Evolutionary conservation across 805 yeast species (phyloP).

Genomic region (Ogataea trehalophila): DNA sequence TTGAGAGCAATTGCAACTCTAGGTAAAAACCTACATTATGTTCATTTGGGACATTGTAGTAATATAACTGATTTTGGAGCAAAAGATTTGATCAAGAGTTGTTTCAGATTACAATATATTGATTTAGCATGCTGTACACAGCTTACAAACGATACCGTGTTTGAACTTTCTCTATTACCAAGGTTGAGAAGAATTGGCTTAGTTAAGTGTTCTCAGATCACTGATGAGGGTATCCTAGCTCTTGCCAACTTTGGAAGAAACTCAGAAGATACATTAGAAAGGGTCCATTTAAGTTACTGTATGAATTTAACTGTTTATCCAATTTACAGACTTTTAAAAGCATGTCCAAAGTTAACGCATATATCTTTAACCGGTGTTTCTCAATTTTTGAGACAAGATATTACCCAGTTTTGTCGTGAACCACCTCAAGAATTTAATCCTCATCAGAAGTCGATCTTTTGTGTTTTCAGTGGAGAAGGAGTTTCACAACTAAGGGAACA

Average conservation of each 20-base stretch:
- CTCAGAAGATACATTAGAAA: conserved; percentile 72
- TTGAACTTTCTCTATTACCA: conserved; percentile 71
- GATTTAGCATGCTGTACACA: conserved; percentile 94
- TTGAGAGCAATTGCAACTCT: conserved; percentile 64
- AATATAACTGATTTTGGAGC: conserved; percentile 90
- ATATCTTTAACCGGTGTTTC: conserved; percentile 87
- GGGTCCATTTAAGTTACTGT: conserved; percentile 92
- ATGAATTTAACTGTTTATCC: conserved; percentile 75
- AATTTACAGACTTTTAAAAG: conserved; percentile 63
- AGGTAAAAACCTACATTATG: conserved; percentile 77
- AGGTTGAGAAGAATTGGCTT: conserved; percentile 85
- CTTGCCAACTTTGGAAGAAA: conserved; percentile 53
- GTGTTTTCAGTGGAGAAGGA: conserved; percentile 92
- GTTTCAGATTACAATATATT: conserved; percentile 84
- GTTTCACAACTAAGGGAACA: conserved; percentile 71
- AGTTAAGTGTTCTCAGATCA: conserved; percentile 84
- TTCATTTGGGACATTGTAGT: conserved; percentile 92
- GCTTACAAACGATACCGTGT: conserved; percentile 76
- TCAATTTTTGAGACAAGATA: conserved; percentile 82
- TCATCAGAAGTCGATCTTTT: conserved; percentile 78
- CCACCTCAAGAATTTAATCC: conserved; percentile 91
- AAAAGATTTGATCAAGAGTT: conserved; percentile 61
- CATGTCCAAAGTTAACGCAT: conserved; percentile 85
- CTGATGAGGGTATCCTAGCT: conserved; percentile 75
- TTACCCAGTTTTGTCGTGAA: conserved; percentile 80